Conservation (phyloP, 2,329 filamentous ascomycete species). For the Daldinia sp. region DNA sequence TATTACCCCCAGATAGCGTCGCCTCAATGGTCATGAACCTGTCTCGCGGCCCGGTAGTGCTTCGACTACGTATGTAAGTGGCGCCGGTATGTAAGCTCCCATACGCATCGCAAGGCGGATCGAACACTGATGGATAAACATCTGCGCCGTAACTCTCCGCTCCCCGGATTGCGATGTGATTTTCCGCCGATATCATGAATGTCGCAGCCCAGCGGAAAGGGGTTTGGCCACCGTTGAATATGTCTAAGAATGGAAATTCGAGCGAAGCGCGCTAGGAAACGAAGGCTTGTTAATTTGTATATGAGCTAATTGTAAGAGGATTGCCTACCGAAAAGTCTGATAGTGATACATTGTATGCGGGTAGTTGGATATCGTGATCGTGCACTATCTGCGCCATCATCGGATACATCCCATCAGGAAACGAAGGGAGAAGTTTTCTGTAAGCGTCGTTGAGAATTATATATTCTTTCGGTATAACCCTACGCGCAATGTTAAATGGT, state of each 20-base stretch:
- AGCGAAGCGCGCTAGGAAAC: slow-evolving; percentile 56
- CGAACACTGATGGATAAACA: slow-evolving; percentile 53
- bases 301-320: background rate
- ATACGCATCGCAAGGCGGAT: slow-evolving; percentile 61
- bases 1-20: slow-evolving; percentile 11
- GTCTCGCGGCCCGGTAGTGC: background rate
- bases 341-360: slow-evolving; percentile 50
- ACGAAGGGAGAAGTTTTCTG: slow-evolving; percentile 55
- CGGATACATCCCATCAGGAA: slow-evolving; percentile 62
- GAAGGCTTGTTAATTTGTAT: slow-evolving; percentile 18
- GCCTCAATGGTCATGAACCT: slow-evolving; percentile 46
- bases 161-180: slow-evolving; percentile 54
- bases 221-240: slow-evolving; percentile 58
- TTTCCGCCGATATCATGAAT: slow-evolving; percentile 55
- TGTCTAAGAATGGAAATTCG: slow-evolving; percentile 64
- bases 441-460: slow-evolving; percentile 60
- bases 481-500: slow-evolving; percentile 54
- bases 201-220: slow-evolving; percentile 60
- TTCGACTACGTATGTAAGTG: slow-evolving; percentile 18
- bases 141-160: slow-evolving; percentile 56
- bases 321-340: slow-evolving; percentile 58
- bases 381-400: slow-evolving; percentile 58
- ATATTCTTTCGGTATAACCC: slow-evolving; percentile 58
- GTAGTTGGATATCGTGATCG: slow-evolving; percentile 60
- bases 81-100: slow-evolving; percentile 39